phyloP scores from a whole-genome alignment of 2,329 filamentous ascomycete species.

The Colletotrichum karsti region DNA sequence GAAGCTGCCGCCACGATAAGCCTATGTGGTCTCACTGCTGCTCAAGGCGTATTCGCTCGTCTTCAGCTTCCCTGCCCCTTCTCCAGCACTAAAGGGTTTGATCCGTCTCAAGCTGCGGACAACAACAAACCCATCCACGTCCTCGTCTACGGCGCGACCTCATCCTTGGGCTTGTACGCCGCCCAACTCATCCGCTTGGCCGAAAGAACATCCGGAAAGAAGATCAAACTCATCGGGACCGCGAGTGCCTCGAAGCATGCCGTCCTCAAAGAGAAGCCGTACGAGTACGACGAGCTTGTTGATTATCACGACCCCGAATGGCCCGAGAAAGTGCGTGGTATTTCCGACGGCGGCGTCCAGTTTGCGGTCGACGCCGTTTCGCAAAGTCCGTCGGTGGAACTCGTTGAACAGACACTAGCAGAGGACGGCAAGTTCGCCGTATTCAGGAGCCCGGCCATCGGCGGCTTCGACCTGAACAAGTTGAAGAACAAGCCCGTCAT shows the following conservation, averaged over 20 bases:
- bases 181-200: conserved; percentile 37
- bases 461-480: conserved; percentile 32
- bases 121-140: conserved; percentile 20
- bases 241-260: conserved; percentile 36
- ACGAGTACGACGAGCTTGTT: conserved; percentile 46
- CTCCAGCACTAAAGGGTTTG: not conserved
- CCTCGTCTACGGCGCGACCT: conserved; percentile 43
- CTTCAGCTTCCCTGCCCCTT: conserved; percentile 46
- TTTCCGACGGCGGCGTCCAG: conserved; percentile 40
- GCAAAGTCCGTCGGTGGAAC: conserved; percentile 44
- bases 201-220: conserved; percentile 8
- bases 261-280: conserved; percentile 41
- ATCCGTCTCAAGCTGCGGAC: not conserved
- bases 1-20: conserved; percentile 49
- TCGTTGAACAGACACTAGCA: conserved; percentile 36
- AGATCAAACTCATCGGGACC: conserved; percentile 37
- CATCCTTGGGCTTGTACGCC: conserved; percentile 41
- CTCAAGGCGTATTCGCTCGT: conserved; percentile 48
- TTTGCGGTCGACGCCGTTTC: conserved; percentile 50
- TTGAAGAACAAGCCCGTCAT: conserved; percentile 44
- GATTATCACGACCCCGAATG: conserved; percentile 46
- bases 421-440: conserved; percentile 35
- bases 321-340: conserved; percentile 37
- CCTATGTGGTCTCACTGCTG: conserved; percentile 51
- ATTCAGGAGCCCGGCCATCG: conserved; percentile 34